Conservation (phyloP, 1,139 yeast species). For the Yamadazyma epiphylla region DNA sequence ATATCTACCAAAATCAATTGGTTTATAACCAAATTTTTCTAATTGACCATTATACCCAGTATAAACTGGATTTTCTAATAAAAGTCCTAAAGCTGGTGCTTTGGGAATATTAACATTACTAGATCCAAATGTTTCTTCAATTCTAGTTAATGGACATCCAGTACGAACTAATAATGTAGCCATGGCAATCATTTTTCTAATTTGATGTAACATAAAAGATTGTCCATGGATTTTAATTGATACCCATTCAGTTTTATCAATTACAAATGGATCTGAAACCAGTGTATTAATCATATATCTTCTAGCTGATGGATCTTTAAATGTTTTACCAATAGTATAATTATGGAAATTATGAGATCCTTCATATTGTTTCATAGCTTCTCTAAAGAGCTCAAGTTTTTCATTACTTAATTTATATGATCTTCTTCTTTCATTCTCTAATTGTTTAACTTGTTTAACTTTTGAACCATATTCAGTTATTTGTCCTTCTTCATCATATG, state of each 20-base stretch:
- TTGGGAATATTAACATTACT: constrained; percentile 86
- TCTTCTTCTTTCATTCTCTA: constrained; percentile 70
- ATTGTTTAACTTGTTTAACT: constrained; percentile 54
- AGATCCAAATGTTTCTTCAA: constrained; percentile 72
- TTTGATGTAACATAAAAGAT: constrained; percentile 97
- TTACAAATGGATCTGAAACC: constrained; percentile 88
- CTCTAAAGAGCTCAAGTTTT: constrained; percentile 59
- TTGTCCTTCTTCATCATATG: constrained; percentile 30
- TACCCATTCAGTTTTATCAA: constrained; percentile 94
- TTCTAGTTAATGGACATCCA: constrained; percentile 75
- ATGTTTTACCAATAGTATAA: constrained; percentile 86
- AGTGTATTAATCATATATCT: constrained; percentile 76
- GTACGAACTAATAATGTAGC: constrained; percentile 82
- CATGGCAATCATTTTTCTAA: constrained; percentile 97
- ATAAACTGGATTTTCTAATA: constrained; percentile 89
- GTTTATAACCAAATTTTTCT: constrained; percentile 74
- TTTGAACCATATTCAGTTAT: constrained; percentile 40
- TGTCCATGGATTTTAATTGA: constrained; percentile 97
- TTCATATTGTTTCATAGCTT: constrained; percentile 67
- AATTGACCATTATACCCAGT: constrained; percentile 76
- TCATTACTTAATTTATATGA: constrained; percentile 60
- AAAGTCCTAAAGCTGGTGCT: constrained; percentile 92
- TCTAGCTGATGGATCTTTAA: constrained; percentile 78
- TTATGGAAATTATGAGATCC: constrained; percentile 96
- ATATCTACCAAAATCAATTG: constrained; percentile 66